Evolutionary conservation across 2,329 filamentous ascomycete species (phyloP).

Genomic region (Hymenoscyphus linearis): DNA sequence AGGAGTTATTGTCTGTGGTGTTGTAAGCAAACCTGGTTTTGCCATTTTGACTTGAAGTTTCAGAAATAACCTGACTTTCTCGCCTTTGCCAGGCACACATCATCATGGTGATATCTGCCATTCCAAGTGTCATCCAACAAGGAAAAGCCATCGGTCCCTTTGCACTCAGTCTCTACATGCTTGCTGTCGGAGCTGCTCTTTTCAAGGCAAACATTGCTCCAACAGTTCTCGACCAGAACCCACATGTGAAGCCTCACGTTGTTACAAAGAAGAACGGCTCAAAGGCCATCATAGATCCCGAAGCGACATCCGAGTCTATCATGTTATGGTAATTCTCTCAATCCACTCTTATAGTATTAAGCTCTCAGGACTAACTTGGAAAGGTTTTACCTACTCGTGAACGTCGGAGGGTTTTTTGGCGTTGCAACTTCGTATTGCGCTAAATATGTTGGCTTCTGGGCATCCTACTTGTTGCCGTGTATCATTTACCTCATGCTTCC

Average conservation of each 20-base stretch:
- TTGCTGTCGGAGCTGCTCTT: constrained; percentile 43
- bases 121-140: constrained; percentile 29
- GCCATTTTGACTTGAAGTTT: neutral
- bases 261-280: constrained; percentile 47
- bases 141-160: constrained; percentile 35
- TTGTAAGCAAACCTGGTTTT: constrained; percentile 33
- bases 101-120: constrained; percentile 28
- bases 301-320: constrained; percentile 51
- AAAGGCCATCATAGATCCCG: constrained; percentile 54
- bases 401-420: constrained; percentile 52
- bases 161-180: constrained; percentile 32
- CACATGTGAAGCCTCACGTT: constrained; percentile 38
- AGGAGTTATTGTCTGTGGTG: constrained; percentile 45
- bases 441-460: constrained; percentile 54
- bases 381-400: constrained; percentile 63
- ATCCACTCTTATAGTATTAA: neutral
- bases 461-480: constrained; percentile 63
- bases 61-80: neutral
- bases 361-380: constrained; percentile 22
- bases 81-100: constrained; percentile 38
- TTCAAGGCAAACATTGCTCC: constrained; percentile 68
- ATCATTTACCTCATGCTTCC: constrained; percentile 59
- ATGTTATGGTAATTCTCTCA: constrained; percentile 47
- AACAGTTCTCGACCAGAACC: constrained; percentile 54
- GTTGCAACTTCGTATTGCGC: constrained; percentile 37